Evolutionary conservation across 1,284 basidiomycete species (phyloP).

Genomic region (Stygiomarasmius scandens): DNA sequence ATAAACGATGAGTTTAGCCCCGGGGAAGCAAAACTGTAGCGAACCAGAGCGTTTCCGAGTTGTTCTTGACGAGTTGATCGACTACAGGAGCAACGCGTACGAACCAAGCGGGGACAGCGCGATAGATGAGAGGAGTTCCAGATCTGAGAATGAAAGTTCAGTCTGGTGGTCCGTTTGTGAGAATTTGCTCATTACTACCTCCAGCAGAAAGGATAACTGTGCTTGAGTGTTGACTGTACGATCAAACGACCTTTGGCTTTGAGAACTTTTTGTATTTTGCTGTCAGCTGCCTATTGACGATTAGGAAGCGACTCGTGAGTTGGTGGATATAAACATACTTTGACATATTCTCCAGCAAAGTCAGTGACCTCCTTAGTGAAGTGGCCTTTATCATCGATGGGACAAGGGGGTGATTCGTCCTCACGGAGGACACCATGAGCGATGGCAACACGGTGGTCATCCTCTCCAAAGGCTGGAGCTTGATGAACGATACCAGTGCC

Average conservation of each 20-base stretch:
- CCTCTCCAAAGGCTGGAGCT: slow-evolving; percentile 98
- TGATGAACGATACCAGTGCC: slow-evolving; percentile 99
- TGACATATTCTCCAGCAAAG: slow-evolving; percentile 90
- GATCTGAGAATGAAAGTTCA: slow-evolving; percentile 59
- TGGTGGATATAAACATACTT: slow-evolving; percentile 49
- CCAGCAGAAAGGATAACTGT: slow-evolving; percentile 98
- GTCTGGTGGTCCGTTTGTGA: neutral
- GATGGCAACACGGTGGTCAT: slow-evolving; percentile 94
- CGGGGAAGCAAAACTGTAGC: slow-evolving; percentile 19
- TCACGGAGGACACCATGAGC: slow-evolving; percentile 79
- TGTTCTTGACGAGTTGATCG: slow-evolving; percentile 89
- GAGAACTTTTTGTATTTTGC: slow-evolving; percentile 90
- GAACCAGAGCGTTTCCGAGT: slow-evolving; percentile 89
- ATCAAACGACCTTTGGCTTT: slow-evolving; percentile 90
- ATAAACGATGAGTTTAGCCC: neutral
- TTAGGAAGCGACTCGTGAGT: neutral
- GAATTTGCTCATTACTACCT: slow-evolving; percentile 51
- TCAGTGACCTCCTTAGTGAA: slow-evolving; percentile 93
- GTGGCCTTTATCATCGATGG: slow-evolving; percentile 87
- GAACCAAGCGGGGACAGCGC: slow-evolving; percentile 97
- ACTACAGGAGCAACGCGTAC: slow-evolving; percentile 86
- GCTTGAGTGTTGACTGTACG: slow-evolving; percentile 85
- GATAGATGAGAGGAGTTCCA: slow-evolving; percentile 94
- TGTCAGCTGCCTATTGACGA: slow-evolving; percentile 78
- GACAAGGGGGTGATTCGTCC: slow-evolving; percentile 96